phyloP scores from a whole-genome alignment of 768 basidiomycete genomes.

The Floccularia luteovirens region DNA sequence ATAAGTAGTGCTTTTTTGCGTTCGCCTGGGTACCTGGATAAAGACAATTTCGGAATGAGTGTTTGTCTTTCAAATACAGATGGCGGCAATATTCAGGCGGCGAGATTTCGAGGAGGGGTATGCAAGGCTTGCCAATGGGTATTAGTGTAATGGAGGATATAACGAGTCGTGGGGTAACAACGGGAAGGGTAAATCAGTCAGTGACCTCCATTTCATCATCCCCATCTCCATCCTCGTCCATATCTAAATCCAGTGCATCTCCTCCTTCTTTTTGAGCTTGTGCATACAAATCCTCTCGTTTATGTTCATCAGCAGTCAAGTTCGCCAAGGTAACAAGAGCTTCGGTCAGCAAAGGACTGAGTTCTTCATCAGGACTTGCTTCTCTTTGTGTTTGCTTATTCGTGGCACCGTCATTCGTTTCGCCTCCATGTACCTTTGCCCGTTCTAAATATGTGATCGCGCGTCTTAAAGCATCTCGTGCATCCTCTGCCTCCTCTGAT shows the following conservation, averaged over 20 bases:
- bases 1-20: too few relatives aligned
- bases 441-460: slow-evolving; percentile 37
- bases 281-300: slow-evolving; percentile 44
- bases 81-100: too few relatives aligned
- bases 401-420: not conserved
- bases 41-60: too few relatives aligned
- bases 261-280: slow-evolving; percentile 43
- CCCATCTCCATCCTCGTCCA: slow-evolving; percentile 18
- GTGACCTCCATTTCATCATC: too few relatives aligned
- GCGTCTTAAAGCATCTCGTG: slow-evolving; percentile 38
- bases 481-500: slow-evolving; percentile 46
- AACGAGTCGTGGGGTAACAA: too few relatives aligned
- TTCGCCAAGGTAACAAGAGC: slow-evolving; percentile 54
- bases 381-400: slow-evolving; percentile 7
- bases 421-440: slow-evolving; percentile 11
- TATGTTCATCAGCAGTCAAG: slow-evolving; percentile 37
- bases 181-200: too few relatives aligned
- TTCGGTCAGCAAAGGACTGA: slow-evolving; percentile 37
- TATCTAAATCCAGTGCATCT: slow-evolving; percentile 23
- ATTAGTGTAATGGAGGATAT: too few relatives aligned
- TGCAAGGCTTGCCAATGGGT: too few relatives aligned
- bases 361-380: slow-evolving; percentile 15
- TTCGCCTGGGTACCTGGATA: too few relatives aligned
- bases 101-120: too few relatives aligned
- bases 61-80: too few relatives aligned